Evolutionary conservation across 768 basidiomycete species (phyloP), one percentile per base, ranked within the genome.

Genomic region (Boletus speciosus): DNA sequence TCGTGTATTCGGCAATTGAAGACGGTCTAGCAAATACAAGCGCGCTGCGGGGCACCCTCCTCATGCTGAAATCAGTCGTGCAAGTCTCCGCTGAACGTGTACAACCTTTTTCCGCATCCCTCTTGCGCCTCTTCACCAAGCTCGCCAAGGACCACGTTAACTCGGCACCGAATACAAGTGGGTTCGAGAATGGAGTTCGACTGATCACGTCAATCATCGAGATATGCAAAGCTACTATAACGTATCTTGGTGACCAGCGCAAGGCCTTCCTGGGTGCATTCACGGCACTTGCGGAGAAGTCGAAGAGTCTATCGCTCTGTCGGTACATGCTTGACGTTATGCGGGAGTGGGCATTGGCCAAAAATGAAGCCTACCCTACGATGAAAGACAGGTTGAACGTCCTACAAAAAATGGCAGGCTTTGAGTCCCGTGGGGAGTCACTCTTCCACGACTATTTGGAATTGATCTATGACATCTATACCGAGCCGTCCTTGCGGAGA

Each of bases 361-460:
- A 83, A 62, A 88, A 87, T 49, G 93, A 97, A 52, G 78, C 85
- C 2, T 90, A 89, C 66, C 95, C 95, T 7, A 90, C 90, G 0
- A 86, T 90, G 81, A 98, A 97, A 71, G 97, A 99, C 74, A 98
- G 98, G 71, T 88, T 95, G 3, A 86, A 80, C 29, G 73, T 98
- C 32, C 71, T 99, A 56, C 85, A 89, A 64, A 92, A 90, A 67
- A 95, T 99, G 93, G 79, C 81, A 6, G 75, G 81, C 10, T 93
- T 85, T 63, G 94, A 98, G 71, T 76, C 77, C 23, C 84, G 89
- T 32, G 86, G 84, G 36, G 90, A 94, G n/a, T 60, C 75, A 4
- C 78, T 98, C 4, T 92, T 90, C 69, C 81, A 85, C 42, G 81
- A 86, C 39, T 98, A 93, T 68, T 78, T 98, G 61, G 85, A 89